A percentile compares a stretch with the other conserved stretches of the same genome.
Conservation (phyloP, 2,329 filamentous ascomycete genomes). For the Cercospora canescens region DNA sequence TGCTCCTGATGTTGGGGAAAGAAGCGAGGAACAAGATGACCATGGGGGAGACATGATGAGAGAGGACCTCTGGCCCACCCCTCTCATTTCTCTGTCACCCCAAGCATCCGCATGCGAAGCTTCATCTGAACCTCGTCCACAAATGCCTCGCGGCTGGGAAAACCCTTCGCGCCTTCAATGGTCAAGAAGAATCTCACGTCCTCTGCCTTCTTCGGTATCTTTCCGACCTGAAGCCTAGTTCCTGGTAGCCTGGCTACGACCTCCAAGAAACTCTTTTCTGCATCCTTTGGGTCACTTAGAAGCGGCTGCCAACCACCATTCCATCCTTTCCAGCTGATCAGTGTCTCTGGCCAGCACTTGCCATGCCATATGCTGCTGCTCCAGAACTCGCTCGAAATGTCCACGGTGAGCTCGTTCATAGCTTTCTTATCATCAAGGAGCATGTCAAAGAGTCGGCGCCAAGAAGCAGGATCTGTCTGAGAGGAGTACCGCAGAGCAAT, state of each 20-base stretch:
- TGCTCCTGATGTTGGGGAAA: too few relatives aligned
- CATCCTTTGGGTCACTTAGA: not conserved
- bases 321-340: conserved; percentile 10
- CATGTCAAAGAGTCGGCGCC: conserved; percentile 10
- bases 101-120: conserved; percentile 6
- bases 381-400: conserved; percentile 14
- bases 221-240: not conserved
- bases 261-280: conserved; percentile 7
- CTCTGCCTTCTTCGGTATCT: conserved; percentile 7
- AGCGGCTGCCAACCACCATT: conserved; percentile 1
- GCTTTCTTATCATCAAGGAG: not conserved
- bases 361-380: conserved; percentile 2
- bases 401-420: conserved; percentile 11
- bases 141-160: conserved; percentile 13
- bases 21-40: too few relatives aligned
- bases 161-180: conserved; percentile 1
- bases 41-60: too few relatives aligned
- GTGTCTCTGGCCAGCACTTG: conserved; percentile 6
- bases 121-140: conserved; percentile 12
- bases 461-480: conserved; percentile 11
- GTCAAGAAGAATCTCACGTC: conserved; percentile 14
- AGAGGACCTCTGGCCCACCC: not conserved
- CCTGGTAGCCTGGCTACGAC: conserved; percentile 12
- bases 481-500: conserved; percentile 7
- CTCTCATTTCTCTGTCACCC: not conserved